Base-by-base conservation (phyloP, 306 rosid species). In the Vigna angularis region DNA sequence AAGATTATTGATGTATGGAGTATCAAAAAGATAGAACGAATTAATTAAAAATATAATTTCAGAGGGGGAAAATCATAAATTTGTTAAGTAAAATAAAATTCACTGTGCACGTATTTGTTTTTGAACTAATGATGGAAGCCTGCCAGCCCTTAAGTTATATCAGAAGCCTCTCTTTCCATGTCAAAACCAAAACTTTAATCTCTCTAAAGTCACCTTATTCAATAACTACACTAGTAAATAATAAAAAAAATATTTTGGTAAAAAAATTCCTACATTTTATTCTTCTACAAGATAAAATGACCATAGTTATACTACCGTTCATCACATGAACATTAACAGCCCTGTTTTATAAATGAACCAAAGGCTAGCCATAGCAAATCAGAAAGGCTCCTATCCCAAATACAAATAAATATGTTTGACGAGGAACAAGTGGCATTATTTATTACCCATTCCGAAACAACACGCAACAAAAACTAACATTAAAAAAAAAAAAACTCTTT, bases 371-470 rank as follows among this genome's bases (percentile, higher is more conserved):
- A n/a, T 34, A 34, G 44, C 15, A 34, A 9, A 65, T 12, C 5
- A 10, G 45, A 65, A 65, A 38, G 51, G 70, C 70, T 65, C 73
- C 38, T 42, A 17, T 22, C 38, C 40, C 13, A 67, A 67, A 67
- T 67, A 45, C 4, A 67, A 44, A 44, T 48, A 24, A 48, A 68
- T 47, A 68, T 8, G 73, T 14, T 69, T 3, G 53, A 69, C 58
- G 44, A 48, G 73, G 48, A 69, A 24, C 44, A 26, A 69, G 58
- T 47, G 59, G 2, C 59, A 70, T 49, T 49, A 48, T 70, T 50
- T 68, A 68, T 22, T 47, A 66, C 4, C 36, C 7, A 9, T 3
- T 51, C 17, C 8, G 3, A 18, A 10, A 58, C 38, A 7, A 4
- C 2, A 3, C 38, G n/a, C 12, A 44, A 59, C 24, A 5, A 16